These are phyloP conservation scores for Trichoderma harzianum DNA, from an alignment of 2,329 filamentous ascomycete species.

Conservation along the genomic window DNA sequence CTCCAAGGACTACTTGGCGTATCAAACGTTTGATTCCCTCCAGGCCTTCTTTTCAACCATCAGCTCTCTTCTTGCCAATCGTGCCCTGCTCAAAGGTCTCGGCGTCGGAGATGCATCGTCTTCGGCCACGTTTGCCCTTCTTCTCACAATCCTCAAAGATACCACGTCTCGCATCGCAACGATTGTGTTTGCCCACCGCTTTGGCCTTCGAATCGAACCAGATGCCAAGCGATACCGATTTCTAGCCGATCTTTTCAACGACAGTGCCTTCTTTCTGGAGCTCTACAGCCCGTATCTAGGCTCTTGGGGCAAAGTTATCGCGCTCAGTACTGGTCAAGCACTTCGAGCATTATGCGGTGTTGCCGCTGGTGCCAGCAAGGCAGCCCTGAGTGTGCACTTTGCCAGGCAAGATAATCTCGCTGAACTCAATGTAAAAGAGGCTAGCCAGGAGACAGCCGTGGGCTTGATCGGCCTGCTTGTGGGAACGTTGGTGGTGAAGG, in stretches of 20 bases:
- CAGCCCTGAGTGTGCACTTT: slow-evolving; percentile 88
- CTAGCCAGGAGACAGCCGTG: slow-evolving; percentile 91
- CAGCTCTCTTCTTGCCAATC: slow-evolving; percentile 72
- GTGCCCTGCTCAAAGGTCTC: slow-evolving; percentile 75
- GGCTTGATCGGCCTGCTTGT: slow-evolving; percentile 82
- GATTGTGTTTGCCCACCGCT: slow-evolving; percentile 78
- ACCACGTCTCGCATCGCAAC: slow-evolving; percentile 78
- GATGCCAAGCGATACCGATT: slow-evolving; percentile 90
- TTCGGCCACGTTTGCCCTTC: slow-evolving; percentile 74
- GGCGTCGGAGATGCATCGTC: slow-evolving; percentile 79
- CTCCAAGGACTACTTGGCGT: slow-evolving; percentile 77
- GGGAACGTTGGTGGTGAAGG: slow-evolving; percentile 76
- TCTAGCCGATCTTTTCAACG: slow-evolving; percentile 84
- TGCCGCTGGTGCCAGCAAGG: slow-evolving; percentile 84
- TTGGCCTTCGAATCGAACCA: slow-evolving; percentile 79
- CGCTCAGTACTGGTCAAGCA: slow-evolving; percentile 49
- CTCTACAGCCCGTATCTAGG: slow-evolving; percentile 74
- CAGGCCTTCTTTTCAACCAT: slow-evolving; percentile 84
- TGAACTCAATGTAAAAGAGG: slow-evolving; percentile 92
- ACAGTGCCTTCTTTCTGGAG: slow-evolving; percentile 81
- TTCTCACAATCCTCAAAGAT: slow-evolving; percentile 80
- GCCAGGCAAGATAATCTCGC: slow-evolving; percentile 81
- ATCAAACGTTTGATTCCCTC: slow-evolving; percentile 67
- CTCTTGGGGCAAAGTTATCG: slow-evolving; percentile 44
- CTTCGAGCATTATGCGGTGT: slow-evolving; percentile 74